A percentile compares a stretch with the other conserved stretches of the same genome.
Conservation (phyloP, 768 basidiomycete species). For the Mycena pura region DNA sequence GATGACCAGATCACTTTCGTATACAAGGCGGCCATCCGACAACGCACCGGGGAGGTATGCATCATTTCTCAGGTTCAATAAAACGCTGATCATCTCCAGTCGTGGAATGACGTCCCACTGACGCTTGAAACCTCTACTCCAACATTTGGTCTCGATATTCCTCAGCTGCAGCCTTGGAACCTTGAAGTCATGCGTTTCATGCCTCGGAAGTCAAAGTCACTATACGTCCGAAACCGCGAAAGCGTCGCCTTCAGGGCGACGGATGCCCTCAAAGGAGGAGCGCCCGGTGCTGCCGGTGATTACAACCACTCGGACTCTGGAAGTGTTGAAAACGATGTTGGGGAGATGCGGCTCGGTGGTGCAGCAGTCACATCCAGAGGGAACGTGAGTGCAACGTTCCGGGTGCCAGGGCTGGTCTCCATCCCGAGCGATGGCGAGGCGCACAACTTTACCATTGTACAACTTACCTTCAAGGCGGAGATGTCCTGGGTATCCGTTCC, state of each 20-base stretch:
- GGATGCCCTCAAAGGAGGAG: no score
- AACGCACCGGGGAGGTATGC: constrained; percentile 30
- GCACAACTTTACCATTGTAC: constrained; percentile 37
- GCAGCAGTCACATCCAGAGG: constrained; percentile 26
- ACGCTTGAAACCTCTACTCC: constrained; percentile 32
- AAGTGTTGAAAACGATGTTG: no score
- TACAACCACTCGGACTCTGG: no score
- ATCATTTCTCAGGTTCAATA: not conserved
- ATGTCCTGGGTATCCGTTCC: constrained; percentile 40
- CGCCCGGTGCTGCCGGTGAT: not conserved
- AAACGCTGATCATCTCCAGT: constrained; percentile 6
- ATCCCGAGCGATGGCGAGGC: constrained; percentile 35
- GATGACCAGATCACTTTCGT: constrained; percentile 25
- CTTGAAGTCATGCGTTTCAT: constrained; percentile 3
- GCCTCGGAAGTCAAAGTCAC: no score
- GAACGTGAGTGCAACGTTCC: constrained; percentile 37
- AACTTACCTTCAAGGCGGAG: constrained; percentile 28
- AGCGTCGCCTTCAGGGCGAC: no score
- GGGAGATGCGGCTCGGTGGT: not conserved
- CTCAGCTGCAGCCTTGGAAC: constrained; percentile 25
- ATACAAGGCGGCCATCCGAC: constrained; percentile 28
- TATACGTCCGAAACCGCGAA: no score
- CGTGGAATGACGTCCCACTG: constrained; percentile 30
- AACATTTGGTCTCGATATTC: constrained; percentile 29
- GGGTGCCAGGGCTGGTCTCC: constrained; percentile 32